A percentile compares a stretch with the other conserved stretches of the same genome.
phyloP scores from a whole-genome alignment of 306 rosid genomes.

The Albizia julibrissin region DNA sequence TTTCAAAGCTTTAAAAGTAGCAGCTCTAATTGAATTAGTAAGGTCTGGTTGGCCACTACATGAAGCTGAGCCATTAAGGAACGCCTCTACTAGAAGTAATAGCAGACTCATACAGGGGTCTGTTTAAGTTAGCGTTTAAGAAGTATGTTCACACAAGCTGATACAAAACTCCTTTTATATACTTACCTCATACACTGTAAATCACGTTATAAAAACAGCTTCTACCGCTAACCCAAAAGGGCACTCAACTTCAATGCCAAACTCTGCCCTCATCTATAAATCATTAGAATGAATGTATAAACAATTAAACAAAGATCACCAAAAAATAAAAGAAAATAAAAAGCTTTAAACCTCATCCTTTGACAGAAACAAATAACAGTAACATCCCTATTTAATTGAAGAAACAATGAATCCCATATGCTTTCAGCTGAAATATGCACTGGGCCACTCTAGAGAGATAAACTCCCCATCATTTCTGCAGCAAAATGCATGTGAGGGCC shows the following conservation, averaged over 20 bases:
- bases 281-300: background rate
- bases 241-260: background rate
- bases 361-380: background rate
- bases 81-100: background rate
- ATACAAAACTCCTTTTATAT: too few relatives aligned
- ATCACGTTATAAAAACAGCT: too few relatives aligned
- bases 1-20: background rate
- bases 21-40: background rate
- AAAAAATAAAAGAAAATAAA: too few relatives aligned
- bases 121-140: too few relatives aligned
- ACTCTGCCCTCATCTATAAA: background rate
- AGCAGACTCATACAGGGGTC: too few relatives aligned
- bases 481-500: background rate
- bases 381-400: background rate
- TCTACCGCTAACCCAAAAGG: too few relatives aligned
- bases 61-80: background rate
- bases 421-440: background rate
- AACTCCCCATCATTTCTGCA: background rate
- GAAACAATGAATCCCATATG: background rate
- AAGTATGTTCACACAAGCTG: too few relatives aligned
- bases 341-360: background rate
- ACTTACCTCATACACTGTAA: too few relatives aligned
- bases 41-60: background rate
- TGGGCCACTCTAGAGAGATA: background rate
- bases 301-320: background rate